phyloP scores from a whole-genome alignment of 1,284 basidiomycete species.

The Papiliotrema laurentii region DNA sequence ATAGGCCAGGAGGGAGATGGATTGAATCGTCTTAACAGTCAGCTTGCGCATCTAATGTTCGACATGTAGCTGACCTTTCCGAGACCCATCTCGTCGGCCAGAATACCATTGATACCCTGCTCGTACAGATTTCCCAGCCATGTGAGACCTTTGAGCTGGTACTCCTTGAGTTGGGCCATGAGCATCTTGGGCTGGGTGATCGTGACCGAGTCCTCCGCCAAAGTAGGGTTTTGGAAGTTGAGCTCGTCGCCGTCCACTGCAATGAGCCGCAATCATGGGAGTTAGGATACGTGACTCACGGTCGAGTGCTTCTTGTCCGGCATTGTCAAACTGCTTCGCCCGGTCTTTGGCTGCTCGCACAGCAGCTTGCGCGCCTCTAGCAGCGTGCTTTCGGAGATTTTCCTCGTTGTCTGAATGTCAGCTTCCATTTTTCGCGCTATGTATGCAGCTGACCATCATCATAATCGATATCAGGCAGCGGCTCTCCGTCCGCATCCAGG shows the following conservation, averaged over 20 bases:
- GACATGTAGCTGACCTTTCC: conserved; percentile 63
- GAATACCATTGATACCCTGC: conserved; percentile 97
- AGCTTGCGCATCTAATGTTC: neutral
- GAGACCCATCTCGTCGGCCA: conserved; percentile 98
- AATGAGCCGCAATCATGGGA: neutral
- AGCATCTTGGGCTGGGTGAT: conserved; percentile 94
- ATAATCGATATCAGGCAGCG: conserved; percentile 80
- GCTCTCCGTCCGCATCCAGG: conserved; percentile 53
- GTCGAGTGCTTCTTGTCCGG: conserved; percentile 41
- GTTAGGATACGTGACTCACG: conserved; percentile 7
- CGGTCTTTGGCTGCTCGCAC: conserved; percentile 74
- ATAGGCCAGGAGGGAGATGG: conserved; percentile 93
- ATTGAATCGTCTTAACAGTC: conserved; percentile 92
- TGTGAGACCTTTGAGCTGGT: conserved; percentile 96
- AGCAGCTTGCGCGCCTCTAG: conserved; percentile 84
- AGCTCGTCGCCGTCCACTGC: conserved; percentile 86
- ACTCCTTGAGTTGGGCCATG: conserved; percentile 95
- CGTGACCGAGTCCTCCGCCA: conserved; percentile 78
- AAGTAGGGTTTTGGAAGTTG: conserved; percentile 98
- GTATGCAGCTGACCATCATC: conserved; percentile 81
- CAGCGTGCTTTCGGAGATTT: conserved; percentile 84
- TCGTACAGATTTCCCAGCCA: conserved; percentile 98
- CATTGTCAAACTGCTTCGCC: conserved; percentile 79
- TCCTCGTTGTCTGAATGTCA: conserved; percentile 71
- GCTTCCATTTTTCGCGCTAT: no score